Evolutionary conservation across 257 asterid species (phyloP).

Genomic region (Gentiana straminea): DNA sequence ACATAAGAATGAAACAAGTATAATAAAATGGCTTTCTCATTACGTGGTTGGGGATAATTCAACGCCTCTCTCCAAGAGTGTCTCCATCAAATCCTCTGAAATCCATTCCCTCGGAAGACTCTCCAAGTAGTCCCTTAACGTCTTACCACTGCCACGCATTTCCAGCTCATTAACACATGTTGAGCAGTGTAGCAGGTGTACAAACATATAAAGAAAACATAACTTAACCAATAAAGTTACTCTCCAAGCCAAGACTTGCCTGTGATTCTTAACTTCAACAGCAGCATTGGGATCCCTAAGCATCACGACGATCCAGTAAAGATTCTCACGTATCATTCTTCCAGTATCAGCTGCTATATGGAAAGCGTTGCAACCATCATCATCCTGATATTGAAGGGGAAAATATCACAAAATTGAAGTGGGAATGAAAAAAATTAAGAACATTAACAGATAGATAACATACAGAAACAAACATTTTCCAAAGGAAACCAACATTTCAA

Average conservation of each 20-base stretch:
- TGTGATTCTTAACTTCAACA: conserved; percentile 87
- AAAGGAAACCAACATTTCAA: not conserved
- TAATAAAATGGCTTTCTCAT: conserved; percentile 13
- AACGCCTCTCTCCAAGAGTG: conserved; percentile 59
- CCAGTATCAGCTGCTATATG: conserved; percentile 97
- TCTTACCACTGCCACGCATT: conserved; percentile 62
- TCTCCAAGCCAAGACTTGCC: conserved; percentile 41
- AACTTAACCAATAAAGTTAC: conserved; percentile 7
- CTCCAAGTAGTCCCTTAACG: conserved; percentile 81
- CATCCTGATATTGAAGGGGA: conserved; percentile 54
- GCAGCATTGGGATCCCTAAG: conserved; percentile 80
- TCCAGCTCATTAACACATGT: not conserved
- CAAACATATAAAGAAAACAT: not conserved
- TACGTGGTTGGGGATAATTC: conserved; percentile 78
- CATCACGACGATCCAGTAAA: conserved; percentile 82
- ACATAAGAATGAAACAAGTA: conserved; percentile 4
- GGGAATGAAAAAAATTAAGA: not conserved
- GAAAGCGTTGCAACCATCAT: conserved; percentile 97
- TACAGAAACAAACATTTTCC: not conserved
- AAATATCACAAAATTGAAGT: not conserved
- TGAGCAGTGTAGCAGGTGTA: not conserved
- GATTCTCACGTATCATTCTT: conserved; percentile 93
- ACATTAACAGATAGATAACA: not conserved
- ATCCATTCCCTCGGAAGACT: conserved; percentile 98
- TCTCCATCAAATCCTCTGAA: conserved; percentile 88